A percentile compares a stretch with the other conserved stretches of the same genome.
These are phyloP conservation scores for Metschnikowia kofuensis DNA, from an alignment of 805 yeast genomes.

Conservation along the genomic window DNA sequence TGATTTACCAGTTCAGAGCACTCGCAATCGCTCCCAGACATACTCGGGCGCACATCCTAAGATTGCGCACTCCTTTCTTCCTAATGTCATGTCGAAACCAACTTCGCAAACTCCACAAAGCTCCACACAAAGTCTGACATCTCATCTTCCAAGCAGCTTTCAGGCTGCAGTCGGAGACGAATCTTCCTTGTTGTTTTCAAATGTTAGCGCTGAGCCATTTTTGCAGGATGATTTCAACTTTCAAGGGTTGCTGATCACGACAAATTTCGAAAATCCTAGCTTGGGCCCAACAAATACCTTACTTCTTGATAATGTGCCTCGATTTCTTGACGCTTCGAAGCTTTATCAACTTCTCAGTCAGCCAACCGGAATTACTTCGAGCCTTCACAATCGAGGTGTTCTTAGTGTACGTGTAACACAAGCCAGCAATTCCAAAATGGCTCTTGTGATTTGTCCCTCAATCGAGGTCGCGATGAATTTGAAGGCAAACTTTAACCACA, in stretches of 20 bases:
- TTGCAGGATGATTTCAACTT: constrained; percentile 60
- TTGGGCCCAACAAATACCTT: constrained; percentile 76
- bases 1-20: constrained; percentile 8
- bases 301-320: constrained; percentile 78
- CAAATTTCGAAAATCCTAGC: constrained; percentile 66
- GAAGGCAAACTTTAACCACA: constrained; percentile 72
- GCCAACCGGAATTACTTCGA: constrained; percentile 36
- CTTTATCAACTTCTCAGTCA: constrained; percentile 25
- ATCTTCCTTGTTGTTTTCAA: constrained; percentile 1
- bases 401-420: constrained; percentile 47
- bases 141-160: neutral
- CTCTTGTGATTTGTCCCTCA: constrained; percentile 66
- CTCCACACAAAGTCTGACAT: neutral
- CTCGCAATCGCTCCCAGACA: constrained; percentile 40
- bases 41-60: constrained; percentile 30
- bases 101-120: constrained; percentile 1
- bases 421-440: constrained; percentile 22
- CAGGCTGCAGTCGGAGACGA: neutral
- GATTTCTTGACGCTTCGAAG: constrained; percentile 53
- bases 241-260: constrained; percentile 56
- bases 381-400: constrained; percentile 63
- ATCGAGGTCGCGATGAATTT: constrained; percentile 79
- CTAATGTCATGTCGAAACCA: constrained; percentile 1
- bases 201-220: constrained; percentile 17
- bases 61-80: constrained; percentile 1